Evolutionary conservation across 768 basidiomycete species (phyloP).

Genomic region (Phlebiopsis flavidoalba): DNA sequence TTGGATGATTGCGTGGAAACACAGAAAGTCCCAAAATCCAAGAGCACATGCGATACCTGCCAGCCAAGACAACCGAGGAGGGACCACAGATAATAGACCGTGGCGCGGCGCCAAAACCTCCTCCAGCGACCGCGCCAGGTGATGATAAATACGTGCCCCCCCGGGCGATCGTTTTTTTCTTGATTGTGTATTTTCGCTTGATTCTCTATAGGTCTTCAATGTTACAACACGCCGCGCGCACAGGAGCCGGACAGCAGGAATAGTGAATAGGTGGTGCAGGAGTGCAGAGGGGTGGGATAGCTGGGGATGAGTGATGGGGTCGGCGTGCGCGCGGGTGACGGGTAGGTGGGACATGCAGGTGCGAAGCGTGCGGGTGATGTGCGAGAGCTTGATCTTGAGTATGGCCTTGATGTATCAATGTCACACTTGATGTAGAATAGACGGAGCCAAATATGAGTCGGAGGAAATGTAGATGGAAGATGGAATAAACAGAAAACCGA

Average conservation of each 20-base stretch:
- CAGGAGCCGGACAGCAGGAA: slow-evolving; percentile 12
- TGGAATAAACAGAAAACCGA: slow-evolving; percentile 12
- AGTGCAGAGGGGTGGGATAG: background rate
- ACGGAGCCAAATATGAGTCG: slow-evolving; percentile 15
- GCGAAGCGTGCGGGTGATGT: slow-evolving; percentile 17
- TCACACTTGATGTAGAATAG: slow-evolving; percentile 33
- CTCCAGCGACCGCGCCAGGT: slow-evolving; percentile 19
- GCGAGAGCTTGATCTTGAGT: slow-evolving; percentile 33
- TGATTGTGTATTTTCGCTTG: slow-evolving; percentile 20
- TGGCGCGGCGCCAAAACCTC: slow-evolving; percentile 20
- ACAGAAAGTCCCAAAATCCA: slow-evolving; percentile 34
- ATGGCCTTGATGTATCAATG: slow-evolving; percentile 38
- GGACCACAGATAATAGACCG: slow-evolving; percentile 24
- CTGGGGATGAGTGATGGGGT: background rate
- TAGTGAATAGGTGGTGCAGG: slow-evolving; percentile 9
- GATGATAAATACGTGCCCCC: slow-evolving; percentile 23
- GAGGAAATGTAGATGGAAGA: slow-evolving; percentile 20
- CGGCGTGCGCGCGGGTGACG: slow-evolving; percentile 11
- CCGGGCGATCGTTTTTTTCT: slow-evolving; percentile 18
- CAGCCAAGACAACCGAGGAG: slow-evolving; percentile 23
- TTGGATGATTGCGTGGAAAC: slow-evolving; percentile 11
- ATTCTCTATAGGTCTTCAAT: slow-evolving; percentile 16
- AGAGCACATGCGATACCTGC: slow-evolving; percentile 30
- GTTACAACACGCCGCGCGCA: slow-evolving; percentile 23
- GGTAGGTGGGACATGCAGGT: slow-evolving; percentile 20